Evolutionary conservation across 345 rosid species (phyloP).

Genomic region (Isatis tinctoria): DNA sequence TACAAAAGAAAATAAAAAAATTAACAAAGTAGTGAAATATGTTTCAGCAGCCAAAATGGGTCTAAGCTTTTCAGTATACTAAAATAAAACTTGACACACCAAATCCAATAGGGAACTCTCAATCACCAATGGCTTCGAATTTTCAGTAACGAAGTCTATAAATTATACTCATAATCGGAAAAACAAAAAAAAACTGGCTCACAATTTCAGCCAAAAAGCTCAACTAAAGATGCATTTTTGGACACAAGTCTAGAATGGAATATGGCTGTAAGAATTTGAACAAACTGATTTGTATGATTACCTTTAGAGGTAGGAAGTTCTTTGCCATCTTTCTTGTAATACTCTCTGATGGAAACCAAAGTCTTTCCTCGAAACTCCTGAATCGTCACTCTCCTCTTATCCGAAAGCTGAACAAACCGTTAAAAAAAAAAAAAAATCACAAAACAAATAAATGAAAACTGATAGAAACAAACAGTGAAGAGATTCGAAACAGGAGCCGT

Average conservation of each 20-base stretch:
- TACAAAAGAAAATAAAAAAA: not conserved
- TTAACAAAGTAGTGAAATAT: not conserved
- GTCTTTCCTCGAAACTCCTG: slow-evolving; percentile 76
- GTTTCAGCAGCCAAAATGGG: not conserved
- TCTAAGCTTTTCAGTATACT: not conserved
- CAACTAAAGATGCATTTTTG: not conserved
- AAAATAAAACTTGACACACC: not conserved
- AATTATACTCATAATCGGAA: too few relatives aligned
- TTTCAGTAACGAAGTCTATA: not conserved
- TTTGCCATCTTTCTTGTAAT: slow-evolving; percentile 68
- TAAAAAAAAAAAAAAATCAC: too few relatives aligned
- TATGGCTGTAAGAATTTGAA: not conserved
- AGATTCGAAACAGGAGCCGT: not conserved
- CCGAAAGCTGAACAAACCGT: slow-evolving; percentile 44
- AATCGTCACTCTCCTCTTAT: slow-evolving; percentile 79
- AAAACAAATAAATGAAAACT: not conserved
- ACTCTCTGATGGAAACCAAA: slow-evolving; percentile 87
- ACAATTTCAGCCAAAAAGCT: not conserved
- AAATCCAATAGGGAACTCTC: not conserved
- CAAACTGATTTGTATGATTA: slow-evolving; percentile 18
- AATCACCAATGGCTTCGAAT: not conserved
- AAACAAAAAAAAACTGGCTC: too few relatives aligned
- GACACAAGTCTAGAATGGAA: not conserved
- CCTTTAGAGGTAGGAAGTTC: slow-evolving; percentile 92
- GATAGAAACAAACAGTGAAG: not conserved